Percentiles rank a stretch among this genome's conserved stretches.
These are phyloP conservation scores for Osmanthus fragrans DNA, from an alignment of 257 asterid genomes.

Conservation along the genomic window DNA sequence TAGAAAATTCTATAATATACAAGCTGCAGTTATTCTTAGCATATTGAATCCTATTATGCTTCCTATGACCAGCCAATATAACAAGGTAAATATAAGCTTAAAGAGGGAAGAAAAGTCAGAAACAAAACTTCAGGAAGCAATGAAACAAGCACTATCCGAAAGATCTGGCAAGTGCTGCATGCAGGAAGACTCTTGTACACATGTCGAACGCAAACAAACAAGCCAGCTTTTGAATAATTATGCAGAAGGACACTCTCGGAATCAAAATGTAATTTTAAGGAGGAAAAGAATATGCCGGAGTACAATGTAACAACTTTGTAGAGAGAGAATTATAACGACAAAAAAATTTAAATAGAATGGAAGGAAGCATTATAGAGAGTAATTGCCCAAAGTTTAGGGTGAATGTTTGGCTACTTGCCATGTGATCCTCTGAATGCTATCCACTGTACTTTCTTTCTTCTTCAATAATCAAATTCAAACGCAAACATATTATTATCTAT, in stretches of 20 bases:
- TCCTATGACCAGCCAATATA: background rate
- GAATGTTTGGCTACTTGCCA: background rate
- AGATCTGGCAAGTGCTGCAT: background rate
- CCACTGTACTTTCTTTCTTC: background rate
- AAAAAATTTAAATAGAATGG: background rate
- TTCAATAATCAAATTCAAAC: background rate
- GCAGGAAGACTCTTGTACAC: background rate
- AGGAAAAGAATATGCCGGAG: background rate
- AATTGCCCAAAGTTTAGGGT: background rate
- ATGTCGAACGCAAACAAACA: background rate
- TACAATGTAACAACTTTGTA: background rate
- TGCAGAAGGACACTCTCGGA: background rate
- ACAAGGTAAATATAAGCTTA: background rate
- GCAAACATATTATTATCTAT: background rate
- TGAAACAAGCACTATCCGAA: background rate
- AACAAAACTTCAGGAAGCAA: background rate
- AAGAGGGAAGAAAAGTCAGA: background rate
- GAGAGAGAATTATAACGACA: background rate
- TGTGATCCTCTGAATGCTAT: background rate
- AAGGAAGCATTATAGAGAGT: background rate
- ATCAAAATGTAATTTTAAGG: background rate
- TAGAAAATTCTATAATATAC: background rate
- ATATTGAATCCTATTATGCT: background rate
- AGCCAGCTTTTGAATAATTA: background rate
- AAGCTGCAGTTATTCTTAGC: background rate